Conservation (phyloP, 305 asterid genomes). For the Caryopteris hybrid region DNA sequence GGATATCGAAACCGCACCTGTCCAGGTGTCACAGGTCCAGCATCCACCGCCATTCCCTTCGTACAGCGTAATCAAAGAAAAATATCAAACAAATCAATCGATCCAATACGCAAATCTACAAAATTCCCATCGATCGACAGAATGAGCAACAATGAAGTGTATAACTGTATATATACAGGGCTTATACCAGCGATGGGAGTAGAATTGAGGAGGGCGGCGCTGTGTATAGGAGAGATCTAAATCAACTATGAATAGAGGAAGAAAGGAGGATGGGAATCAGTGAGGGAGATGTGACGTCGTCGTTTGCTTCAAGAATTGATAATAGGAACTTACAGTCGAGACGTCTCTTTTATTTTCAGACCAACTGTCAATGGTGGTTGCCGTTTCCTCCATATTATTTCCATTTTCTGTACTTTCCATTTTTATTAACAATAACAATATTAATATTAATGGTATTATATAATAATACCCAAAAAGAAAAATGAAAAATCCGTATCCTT, state of each 20-base stretch:
- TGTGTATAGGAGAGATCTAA: slow-evolving; percentile 51
- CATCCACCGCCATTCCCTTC: slow-evolving; percentile 52
- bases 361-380: slow-evolving; percentile 43
- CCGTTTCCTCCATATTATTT: slow-evolving; percentile 15
- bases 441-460: no score
- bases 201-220: slow-evolving; percentile 1
- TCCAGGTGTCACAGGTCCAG: slow-evolving; percentile 85
- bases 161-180: slow-evolving; percentile 8
- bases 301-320: slow-evolving; percentile 49
- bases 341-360: slow-evolving; percentile 23
- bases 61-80: background rate
- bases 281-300: slow-evolving; percentile 36
- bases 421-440: background rate
- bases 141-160: slow-evolving; percentile 13
- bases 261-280: slow-evolving; percentile 8
- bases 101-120: slow-evolving; percentile 28
- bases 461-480: no score
- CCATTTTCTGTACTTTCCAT: background rate
- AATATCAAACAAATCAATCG: slow-evolving; percentile 23
- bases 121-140: slow-evolving; percentile 31
- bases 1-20: slow-evolving; percentile 43
- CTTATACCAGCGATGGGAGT: background rate
- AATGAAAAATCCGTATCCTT: no score
- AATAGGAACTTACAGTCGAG: slow-evolving; percentile 23
- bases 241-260: slow-evolving; percentile 18